phyloP scores from a whole-genome alignment of 2,329 filamentous ascomycete genomes.

The Xylaria sp. region DNA sequence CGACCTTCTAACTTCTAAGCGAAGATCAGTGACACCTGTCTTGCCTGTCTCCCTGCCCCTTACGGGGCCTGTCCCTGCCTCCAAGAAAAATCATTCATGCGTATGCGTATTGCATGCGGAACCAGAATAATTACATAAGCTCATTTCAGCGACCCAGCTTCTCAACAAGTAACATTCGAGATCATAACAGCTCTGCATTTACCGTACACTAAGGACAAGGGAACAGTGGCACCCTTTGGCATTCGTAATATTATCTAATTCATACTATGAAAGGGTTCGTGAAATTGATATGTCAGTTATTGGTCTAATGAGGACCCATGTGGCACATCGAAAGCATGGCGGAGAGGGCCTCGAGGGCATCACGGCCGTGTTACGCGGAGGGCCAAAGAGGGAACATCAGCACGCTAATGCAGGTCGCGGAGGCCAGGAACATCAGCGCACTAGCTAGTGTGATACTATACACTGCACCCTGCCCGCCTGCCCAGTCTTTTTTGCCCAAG shows the following conservation, averaged over 20 bases:
- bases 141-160: slow-evolving; percentile 6
- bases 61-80: neutral
- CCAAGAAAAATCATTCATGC: neutral
- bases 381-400: slow-evolving; percentile 19
- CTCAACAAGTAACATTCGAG: slow-evolving; percentile 7
- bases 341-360: slow-evolving; percentile 8
- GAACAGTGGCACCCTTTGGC: slow-evolving; percentile 1
- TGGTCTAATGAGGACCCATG: slow-evolving; percentile 18
- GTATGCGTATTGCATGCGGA: slow-evolving; percentile 4
- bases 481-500: slow-evolving; percentile 20
- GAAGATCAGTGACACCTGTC: neutral
- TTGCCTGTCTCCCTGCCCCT: neutral
- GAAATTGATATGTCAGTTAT: slow-evolving; percentile 32
- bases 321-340: slow-evolving; percentile 25
- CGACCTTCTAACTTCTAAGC: neutral
- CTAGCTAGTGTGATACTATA: slow-evolving; percentile 33
- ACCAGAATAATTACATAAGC: slow-evolving; percentile 9
- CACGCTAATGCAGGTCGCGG: slow-evolving; percentile 36
- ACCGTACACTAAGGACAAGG: slow-evolving; percentile 1
- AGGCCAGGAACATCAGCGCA: slow-evolving; percentile 33
- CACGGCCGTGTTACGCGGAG: slow-evolving; percentile 22
- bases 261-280: slow-evolving; percentile 25
- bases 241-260: slow-evolving; percentile 25
- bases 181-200: neutral
- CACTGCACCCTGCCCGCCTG: slow-evolving; percentile 34